Evolutionary conservation across 371 early-diverging fungal genomes (phyloP).

Genomic region (Mucor piriformis): DNA sequence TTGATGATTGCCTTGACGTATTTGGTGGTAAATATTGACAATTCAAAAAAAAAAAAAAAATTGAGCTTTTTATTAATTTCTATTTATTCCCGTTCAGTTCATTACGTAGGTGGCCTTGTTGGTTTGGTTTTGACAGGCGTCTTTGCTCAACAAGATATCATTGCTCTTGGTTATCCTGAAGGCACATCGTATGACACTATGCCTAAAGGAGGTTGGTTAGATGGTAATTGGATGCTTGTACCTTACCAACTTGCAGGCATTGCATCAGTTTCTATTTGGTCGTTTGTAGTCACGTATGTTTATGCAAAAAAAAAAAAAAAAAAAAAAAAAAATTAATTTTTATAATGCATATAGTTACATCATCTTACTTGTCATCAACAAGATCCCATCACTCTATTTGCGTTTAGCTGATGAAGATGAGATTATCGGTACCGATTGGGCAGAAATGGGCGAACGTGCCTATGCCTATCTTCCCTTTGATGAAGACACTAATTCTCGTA

Average conservation of each 20-base stretch:
- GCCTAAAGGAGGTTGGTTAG: conserved; percentile 67
- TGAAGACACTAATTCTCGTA: conserved; percentile 23
- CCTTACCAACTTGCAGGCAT: conserved; percentile 64
- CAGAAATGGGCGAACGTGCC: conserved; percentile 74
- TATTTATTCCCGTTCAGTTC: conserved; percentile 34
- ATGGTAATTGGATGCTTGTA: conserved; percentile 68
- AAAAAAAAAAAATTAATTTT: neutral
- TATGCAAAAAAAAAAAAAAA: neutral
- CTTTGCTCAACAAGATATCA: conserved; percentile 67
- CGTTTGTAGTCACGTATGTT: conserved; percentile 58
- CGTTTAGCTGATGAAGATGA: conserved; percentile 65
- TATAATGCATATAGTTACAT: conserved; percentile 29
- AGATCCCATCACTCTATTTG: conserved; percentile 55
- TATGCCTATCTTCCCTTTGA: conserved; percentile 57
- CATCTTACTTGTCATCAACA: conserved; percentile 54
- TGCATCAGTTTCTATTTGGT: conserved; percentile 60
- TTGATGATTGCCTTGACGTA: conserved; percentile 79
- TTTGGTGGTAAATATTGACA: conserved; percentile 44
- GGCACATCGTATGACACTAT: conserved; percentile 53
- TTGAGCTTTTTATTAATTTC: neutral
- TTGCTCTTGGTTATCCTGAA: conserved; percentile 62
- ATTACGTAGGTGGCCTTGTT: conserved; percentile 75
- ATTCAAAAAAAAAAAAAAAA: neutral
- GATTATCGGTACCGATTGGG: conserved; percentile 60
- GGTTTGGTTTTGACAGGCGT: conserved; percentile 74